Evolutionary conservation across 441 rosid species (phyloP).

Genomic region (Eutrema salsugineum): DNA sequence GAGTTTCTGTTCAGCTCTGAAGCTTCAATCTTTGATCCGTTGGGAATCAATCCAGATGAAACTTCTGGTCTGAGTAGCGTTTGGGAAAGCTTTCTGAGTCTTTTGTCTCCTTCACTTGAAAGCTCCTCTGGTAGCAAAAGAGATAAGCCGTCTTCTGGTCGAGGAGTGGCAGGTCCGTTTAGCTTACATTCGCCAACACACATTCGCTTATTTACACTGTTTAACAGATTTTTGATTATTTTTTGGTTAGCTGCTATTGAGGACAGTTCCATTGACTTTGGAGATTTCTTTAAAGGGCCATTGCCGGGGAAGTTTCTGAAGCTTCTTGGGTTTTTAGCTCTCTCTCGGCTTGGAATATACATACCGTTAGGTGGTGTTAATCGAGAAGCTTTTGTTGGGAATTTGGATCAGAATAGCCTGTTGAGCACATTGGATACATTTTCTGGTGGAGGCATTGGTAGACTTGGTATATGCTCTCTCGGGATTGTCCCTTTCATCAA

Average conservation of each 20-base stretch:
- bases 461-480: constrained; percentile 94
- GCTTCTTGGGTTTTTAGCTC: constrained; percentile 78
- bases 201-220: constrained; percentile 15
- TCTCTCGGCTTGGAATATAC: constrained; percentile 92
- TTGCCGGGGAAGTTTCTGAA: constrained; percentile 90
- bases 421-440: constrained; percentile 94
- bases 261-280: constrained; percentile 96
- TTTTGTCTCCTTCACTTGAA: constrained; percentile 51
- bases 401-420: constrained; percentile 88
- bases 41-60: constrained; percentile 67
- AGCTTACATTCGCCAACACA: neutral
- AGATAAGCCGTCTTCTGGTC: constrained; percentile 61
- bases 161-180: constrained; percentile 80
- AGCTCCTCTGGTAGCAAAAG: constrained; percentile 63
- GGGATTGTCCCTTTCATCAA: constrained; percentile 99
- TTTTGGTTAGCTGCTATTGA: constrained; percentile 99
- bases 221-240: too few relatives aligned
- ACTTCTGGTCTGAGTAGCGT: constrained; percentile 42
- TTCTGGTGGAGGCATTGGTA: constrained; percentile 97
- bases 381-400: constrained; percentile 85
- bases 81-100: constrained; percentile 57
- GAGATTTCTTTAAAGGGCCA: constrained; percentile 95
- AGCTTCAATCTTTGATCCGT: constrained; percentile 68
- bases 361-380: constrained; percentile 96
- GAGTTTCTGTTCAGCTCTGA: constrained; percentile 47